A percentile compares a stretch with the other conserved stretches of the same genome.
These are phyloP conservation scores for Peronospora destructor DNA, from an alignment of 352 stramenopile genomes.

Conservation along the genomic window DNA sequence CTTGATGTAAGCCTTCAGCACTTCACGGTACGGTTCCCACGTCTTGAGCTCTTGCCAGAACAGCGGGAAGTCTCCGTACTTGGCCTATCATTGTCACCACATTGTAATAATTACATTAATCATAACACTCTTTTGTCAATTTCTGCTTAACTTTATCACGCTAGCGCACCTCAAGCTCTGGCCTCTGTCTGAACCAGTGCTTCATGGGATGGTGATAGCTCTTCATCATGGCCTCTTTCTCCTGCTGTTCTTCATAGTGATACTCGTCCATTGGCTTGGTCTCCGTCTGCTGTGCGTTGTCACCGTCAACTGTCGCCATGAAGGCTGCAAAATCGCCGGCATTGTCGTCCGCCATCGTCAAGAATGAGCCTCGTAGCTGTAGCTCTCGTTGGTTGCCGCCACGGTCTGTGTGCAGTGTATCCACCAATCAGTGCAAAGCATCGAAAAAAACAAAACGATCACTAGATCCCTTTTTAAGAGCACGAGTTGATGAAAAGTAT, in stretches of 20 bases:
- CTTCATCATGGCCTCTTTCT: conserved; percentile 87
- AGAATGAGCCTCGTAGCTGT: conserved; percentile 6
- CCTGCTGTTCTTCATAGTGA: conserved; percentile 78
- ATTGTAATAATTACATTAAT: conserved; percentile 3
- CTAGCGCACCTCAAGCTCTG: conserved; percentile 34
- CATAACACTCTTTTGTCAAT: not conserved
- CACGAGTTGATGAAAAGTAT: not conserved
- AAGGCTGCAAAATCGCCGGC: conserved; percentile 60
- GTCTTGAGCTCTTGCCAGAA: conserved; percentile 94
- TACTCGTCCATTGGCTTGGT: conserved; percentile 47
- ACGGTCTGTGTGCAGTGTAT: conserved; percentile 2
- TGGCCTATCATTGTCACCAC: conserved; percentile 32
- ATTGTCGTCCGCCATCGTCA: conserved; percentile 41
- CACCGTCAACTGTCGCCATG: conserved; percentile 49
- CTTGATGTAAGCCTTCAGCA: conserved; percentile 87
- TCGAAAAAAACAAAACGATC: not conserved
- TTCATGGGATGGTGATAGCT: conserved; percentile 84
- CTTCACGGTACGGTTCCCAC: conserved; percentile 89
- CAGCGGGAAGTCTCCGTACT: conserved; percentile 87
- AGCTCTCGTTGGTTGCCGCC: not conserved
- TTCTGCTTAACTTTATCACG: not conserved
- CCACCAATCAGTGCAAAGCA: not conserved
- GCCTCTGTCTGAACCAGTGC: conserved; percentile 76
- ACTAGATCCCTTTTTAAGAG: conserved; percentile 1
- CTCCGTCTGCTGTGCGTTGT: conserved; percentile 1